phyloP scores from a whole-genome alignment of 2,329 filamentous ascomycete genomes.

The Pseudonectria foliicola region DNA sequence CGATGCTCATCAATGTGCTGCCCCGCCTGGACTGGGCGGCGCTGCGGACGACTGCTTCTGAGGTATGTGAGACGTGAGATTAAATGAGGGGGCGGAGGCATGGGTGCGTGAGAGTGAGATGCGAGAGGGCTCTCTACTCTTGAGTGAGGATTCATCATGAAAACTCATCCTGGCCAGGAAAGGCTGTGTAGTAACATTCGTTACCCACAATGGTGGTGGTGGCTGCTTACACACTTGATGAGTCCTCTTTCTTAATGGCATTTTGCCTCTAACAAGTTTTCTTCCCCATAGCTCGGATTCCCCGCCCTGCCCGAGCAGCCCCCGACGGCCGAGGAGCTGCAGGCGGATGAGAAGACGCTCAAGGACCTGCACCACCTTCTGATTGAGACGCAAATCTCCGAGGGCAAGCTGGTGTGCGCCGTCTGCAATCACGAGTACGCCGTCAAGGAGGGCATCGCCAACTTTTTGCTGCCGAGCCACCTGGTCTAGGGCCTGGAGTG shows the following conservation, averaged over 20 bases:
- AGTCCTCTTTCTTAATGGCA: not conserved
- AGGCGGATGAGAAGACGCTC: slow-evolving; percentile 61
- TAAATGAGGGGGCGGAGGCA: no score
- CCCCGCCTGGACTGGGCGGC: slow-evolving; percentile 85
- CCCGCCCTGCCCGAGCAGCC: slow-evolving; percentile 60
- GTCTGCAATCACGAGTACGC: slow-evolving; percentile 91
- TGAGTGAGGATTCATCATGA: no score
- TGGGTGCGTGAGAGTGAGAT: not conserved
- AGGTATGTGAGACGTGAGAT: slow-evolving; percentile 48
- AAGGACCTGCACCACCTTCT: slow-evolving; percentile 74
- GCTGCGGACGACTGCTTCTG: slow-evolving; percentile 64
- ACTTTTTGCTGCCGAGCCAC: slow-evolving; percentile 90
- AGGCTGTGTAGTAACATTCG: no score
- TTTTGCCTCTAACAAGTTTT: slow-evolving; percentile 7
- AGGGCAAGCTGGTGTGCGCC: slow-evolving; percentile 84
- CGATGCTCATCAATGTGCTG: slow-evolving; percentile 77
- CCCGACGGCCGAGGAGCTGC: slow-evolving; percentile 55
- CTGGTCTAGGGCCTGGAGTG: slow-evolving; percentile 48
- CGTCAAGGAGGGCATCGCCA: slow-evolving; percentile 92
- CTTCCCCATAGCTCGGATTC: slow-evolving; percentile 61
- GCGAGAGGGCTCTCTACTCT: no score
- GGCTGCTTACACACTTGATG: no score
- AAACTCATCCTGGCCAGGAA: no score
- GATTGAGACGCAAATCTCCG: slow-evolving; percentile 81
- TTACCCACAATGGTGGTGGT: no score